These are phyloP conservation scores for Cucumis melo DNA, from an alignment of 306 rosid genomes.

Conservation along the genomic window DNA sequence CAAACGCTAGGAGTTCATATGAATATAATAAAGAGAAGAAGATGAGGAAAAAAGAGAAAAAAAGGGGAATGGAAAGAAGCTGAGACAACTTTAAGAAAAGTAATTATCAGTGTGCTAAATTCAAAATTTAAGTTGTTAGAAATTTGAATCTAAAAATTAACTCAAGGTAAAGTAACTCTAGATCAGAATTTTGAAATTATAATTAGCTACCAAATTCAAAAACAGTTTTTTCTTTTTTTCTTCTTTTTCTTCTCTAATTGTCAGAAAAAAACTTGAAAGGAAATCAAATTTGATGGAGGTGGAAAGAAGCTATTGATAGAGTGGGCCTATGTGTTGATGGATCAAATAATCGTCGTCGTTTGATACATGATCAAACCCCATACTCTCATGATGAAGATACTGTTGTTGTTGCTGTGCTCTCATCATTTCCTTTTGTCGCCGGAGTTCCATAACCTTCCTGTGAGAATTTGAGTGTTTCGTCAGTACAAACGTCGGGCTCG, in stretches of 20 bases:
- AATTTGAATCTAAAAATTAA: not conserved
- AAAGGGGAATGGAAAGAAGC: too few species aligned
- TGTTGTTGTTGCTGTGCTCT: conserved; percentile 14
- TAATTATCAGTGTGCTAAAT: not conserved
- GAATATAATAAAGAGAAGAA: not conserved
- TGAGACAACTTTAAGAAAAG: not conserved
- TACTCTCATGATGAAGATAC: conserved; percentile 22
- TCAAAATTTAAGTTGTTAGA: conserved; percentile 1
- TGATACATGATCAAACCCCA: conserved; percentile 39
- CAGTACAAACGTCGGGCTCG: conserved; percentile 82
- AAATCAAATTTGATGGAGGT: conserved; percentile 11
- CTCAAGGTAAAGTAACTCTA: not conserved
- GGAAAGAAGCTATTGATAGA: conserved; percentile 33
- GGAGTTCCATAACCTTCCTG: conserved; percentile 78
- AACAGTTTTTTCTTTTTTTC: not conserved
- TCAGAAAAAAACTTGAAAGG: not conserved
- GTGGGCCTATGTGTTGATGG: conserved; percentile 52
- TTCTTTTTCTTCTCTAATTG: not conserved
- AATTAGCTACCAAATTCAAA: not conserved
- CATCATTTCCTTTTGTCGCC: conserved; percentile 72
- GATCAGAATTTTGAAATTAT: not conserved
- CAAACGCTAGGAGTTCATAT: not conserved
- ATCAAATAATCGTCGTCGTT: conserved; percentile 75
- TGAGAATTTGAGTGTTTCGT: conserved; percentile 95
- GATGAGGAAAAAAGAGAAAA: not conserved